A percentile compares a stretch with the other conserved stretches of the same genome.
These are phyloP conservation scores for Pneumocystis wakefieldiae DNA, from an alignment of 1,139 yeast genomes.

Conservation along the genomic window DNA sequence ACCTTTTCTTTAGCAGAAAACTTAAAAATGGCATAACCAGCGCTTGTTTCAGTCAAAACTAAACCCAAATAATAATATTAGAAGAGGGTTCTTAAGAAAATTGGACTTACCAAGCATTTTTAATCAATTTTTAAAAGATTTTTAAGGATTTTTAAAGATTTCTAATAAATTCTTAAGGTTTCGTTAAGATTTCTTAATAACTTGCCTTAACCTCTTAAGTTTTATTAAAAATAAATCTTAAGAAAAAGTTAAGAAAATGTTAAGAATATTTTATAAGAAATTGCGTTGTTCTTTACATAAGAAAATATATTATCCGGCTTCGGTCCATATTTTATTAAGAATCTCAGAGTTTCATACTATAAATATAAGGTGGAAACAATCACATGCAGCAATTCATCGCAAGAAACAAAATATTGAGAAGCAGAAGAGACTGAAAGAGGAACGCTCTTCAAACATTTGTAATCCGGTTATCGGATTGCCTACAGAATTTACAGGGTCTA, in stretches of 20 bases:
- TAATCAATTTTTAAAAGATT: background rate
- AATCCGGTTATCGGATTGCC: conserved; percentile 5
- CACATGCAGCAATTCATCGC: conserved; percentile 7
- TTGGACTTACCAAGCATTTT: background rate
- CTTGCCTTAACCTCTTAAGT: too few species aligned
- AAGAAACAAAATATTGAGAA: conserved; percentile 8
- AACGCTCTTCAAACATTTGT: conserved; percentile 4
- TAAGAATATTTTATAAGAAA: background rate
- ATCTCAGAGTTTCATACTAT: background rate
- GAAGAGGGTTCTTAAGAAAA: background rate
- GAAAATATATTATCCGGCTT: background rate
- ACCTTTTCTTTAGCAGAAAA: conserved; percentile 14
- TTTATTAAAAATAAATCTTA: background rate
- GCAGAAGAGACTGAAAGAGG: conserved; percentile 6
- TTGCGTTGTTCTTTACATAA: background rate
- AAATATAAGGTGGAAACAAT: conserved; percentile 2
- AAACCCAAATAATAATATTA: background rate
- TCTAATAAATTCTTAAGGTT: background rate
- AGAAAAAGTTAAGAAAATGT: background rate
- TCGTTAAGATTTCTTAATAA: background rate
- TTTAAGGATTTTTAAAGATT: background rate
- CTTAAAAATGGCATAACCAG: background rate
- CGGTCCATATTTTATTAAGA: background rate
- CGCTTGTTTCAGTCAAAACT: background rate
- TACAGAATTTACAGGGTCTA: conserved; percentile 7